Conservation (phyloP, 192 early-diverging fungal species). For the Cetraspora pellucida region DNA sequence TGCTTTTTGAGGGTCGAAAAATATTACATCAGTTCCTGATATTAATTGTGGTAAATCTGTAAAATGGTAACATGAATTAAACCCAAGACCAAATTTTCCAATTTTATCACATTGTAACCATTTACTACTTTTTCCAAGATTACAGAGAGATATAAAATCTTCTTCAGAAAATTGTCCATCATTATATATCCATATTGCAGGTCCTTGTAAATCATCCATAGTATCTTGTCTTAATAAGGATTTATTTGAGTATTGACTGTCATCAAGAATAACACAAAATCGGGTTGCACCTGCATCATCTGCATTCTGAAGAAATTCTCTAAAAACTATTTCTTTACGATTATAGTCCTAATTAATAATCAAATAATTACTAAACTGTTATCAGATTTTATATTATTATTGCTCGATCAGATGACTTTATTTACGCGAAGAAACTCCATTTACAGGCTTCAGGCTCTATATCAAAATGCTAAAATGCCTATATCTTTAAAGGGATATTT, state of each 20-base stretch:
- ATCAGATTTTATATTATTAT: too few species aligned
- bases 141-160: constrained; percentile 32
- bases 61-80: constrained; percentile 39
- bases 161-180: constrained; percentile 35
- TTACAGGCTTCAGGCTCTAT: too few species aligned
- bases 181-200: constrained; percentile 39
- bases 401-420: too few species aligned
- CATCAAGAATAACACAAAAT: constrained; percentile 37
- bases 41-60: constrained; percentile 44
- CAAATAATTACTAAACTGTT: too few species aligned
- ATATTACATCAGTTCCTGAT: constrained; percentile 36
- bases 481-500: too few species aligned
- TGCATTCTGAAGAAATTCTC: background rate
- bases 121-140: constrained; percentile 35
- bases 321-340: too few species aligned
- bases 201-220: constrained; percentile 41
- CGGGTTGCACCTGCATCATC: constrained; percentile 39
- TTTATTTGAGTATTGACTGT: background rate
- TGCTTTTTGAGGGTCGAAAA: constrained; percentile 36
- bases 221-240: constrained; percentile 24
- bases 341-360: too few species aligned
- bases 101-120: constrained; percentile 32
- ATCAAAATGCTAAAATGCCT: too few species aligned
- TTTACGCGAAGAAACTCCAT: too few species aligned
- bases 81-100: constrained; percentile 41